Base-by-base conservation (phyloP, 352 stramenopile species). In the Globisporangium radiosum region DNA sequence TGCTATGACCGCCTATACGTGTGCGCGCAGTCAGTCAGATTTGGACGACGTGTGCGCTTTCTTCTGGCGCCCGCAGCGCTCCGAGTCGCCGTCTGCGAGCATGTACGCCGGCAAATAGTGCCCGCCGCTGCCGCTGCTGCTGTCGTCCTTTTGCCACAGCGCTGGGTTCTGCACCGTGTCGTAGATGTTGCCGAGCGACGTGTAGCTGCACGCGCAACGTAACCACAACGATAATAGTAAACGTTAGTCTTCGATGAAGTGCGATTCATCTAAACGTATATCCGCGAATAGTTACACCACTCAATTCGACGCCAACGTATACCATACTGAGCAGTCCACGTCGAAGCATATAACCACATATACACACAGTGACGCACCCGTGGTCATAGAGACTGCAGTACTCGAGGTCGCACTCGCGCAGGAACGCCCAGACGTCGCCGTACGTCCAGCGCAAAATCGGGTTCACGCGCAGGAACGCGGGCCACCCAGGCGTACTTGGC, bases 391-490 rank as follows among this genome's bases (percentile, higher is more conserved):
- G 64, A 17, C 57, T 64, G 70, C 88, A 97, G 65, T 97, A 97
- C 17, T 92, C 83, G 36, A 98, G 67, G 40, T 85, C 63, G 58
- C 85, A 96, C 17, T 90, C 69, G 15, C 88, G 81, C 48, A 98
- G 59, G 69, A 98, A 98, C 48, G 85, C 73, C 94, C 93, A 98
- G 14, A 98, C 88, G 64, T 98, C 82, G 7, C 81, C 81, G 75
- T 99, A 99, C 6, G 82, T 96, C 97, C 97, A 99, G 54, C 92
- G 64, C 42, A 99, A 68, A 48, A 99, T 97, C n/a, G 97, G 97
- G 75, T 99, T 99, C n/a, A 99, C 88, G 39, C 97, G 81, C 72
- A 99, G 84, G 68, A 99, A 99, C 11, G 95, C 87, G 43, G 97
- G 97, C 96, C 90, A 97, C 4, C 89, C 90, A 7, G 85, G 74